phyloP scores from a whole-genome alignment of 1,284 basidiomycete genomes.

The Schizopora paradoxa region DNA sequence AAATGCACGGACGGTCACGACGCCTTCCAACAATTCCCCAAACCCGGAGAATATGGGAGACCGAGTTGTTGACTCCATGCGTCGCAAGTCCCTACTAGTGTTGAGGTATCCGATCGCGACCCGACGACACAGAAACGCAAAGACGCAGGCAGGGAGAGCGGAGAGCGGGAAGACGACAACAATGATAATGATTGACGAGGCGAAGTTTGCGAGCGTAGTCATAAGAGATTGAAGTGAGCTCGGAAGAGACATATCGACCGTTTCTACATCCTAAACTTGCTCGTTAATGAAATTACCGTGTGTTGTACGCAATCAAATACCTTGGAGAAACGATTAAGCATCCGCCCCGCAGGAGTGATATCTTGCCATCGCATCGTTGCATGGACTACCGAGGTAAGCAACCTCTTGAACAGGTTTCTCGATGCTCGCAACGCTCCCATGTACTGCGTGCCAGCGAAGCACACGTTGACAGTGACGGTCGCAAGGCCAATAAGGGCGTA shows the following conservation, averaged over 20 bases:
- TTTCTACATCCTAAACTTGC: constrained; percentile 72
- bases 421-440: constrained; percentile 59
- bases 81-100: constrained; percentile 70
- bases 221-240: constrained; percentile 69
- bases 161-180: constrained; percentile 69
- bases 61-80: constrained; percentile 72
- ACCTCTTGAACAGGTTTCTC: constrained; percentile 46
- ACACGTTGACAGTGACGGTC: constrained; percentile 40
- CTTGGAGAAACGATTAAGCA: constrained; percentile 65
- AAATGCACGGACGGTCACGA: constrained; percentile 86
- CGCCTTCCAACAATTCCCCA: constrained; percentile 73
- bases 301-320: constrained; percentile 23
- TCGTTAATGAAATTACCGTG: too few relatives aligned
- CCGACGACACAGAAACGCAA: constrained; percentile 57
- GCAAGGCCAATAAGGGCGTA: constrained; percentile 53
- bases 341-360: constrained; percentile 35
- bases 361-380: constrained; percentile 44
- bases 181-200: constrained; percentile 46
- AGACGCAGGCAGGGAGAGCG: constrained; percentile 62
- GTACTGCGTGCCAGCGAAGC: constrained; percentile 47
- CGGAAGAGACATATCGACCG: constrained; percentile 69
- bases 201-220: constrained; percentile 65
- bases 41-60: constrained; percentile 77
- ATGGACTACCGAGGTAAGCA: constrained; percentile 55
- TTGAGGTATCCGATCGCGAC: constrained; percentile 72